Evolutionary conservation across 371 early-diverging fungal genomes (phyloP).

Genomic region (Mucor lusitanicus): DNA sequence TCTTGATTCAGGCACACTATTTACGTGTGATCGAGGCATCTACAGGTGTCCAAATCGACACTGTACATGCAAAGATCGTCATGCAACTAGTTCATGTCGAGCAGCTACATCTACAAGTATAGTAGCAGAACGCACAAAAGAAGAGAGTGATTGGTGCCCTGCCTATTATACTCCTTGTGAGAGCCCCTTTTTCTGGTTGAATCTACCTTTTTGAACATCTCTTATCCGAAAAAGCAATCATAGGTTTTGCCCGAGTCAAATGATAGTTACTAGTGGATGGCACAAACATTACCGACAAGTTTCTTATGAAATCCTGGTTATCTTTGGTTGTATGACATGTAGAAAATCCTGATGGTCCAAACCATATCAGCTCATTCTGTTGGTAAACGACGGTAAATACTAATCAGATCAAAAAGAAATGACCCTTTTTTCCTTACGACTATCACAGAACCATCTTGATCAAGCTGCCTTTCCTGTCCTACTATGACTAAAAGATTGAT

Average conservation of each 20-base stretch:
- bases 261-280: neutral
- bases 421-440: neutral
- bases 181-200: neutral
- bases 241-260: neutral
- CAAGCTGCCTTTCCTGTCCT: neutral
- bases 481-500: neutral
- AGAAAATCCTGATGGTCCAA: neutral
- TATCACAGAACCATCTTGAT: neutral
- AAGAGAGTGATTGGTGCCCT: neutral
- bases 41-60: neutral
- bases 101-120: neutral
- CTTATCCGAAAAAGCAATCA: neutral
- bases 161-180: neutral
- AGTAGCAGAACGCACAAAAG: neutral
- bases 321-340: neutral
- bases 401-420: neutral
- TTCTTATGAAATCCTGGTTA: neutral
- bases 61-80: neutral
- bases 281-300: neutral
- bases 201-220: neutral
- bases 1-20: neutral
- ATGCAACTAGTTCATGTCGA: neutral
- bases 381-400: neutral
- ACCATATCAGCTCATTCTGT: neutral
- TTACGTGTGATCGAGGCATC: neutral